phyloP scores from a whole-genome alignment of 1,284 basidiomycete species.

The Cryptococcus floricola region DNA sequence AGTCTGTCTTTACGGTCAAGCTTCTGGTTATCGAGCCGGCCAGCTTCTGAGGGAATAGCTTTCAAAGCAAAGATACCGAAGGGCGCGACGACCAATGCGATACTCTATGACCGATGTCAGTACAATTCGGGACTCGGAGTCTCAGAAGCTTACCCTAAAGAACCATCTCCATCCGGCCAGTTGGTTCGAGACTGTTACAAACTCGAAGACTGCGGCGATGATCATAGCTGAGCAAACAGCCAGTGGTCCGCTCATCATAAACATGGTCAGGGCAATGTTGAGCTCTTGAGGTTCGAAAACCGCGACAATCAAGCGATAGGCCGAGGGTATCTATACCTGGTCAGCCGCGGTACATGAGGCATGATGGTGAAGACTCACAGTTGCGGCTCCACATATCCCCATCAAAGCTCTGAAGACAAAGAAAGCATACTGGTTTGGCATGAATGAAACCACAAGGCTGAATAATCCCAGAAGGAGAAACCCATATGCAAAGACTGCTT shows the following conservation, averaged over 20 bases:
- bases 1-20: conserved; percentile 16
- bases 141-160: conserved; percentile 31
- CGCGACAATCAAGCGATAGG: conserved; percentile 42
- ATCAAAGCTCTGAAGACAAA: conserved; percentile 36
- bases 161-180: conserved; percentile 47
- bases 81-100: conserved; percentile 25
- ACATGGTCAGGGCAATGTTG: conserved; percentile 37
- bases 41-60: conserved; percentile 26
- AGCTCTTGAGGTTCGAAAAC: conserved; percentile 37
- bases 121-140: background rate
- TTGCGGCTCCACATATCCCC: conserved; percentile 32
- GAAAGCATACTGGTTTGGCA: conserved; percentile 34
- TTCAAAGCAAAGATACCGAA: conserved; percentile 20
- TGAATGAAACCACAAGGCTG: conserved; percentile 37
- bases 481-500: conserved; percentile 19
- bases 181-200: conserved; percentile 43
- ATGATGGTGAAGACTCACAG: conserved; percentile 31
- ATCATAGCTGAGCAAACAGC: conserved; percentile 40
- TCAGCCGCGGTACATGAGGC: conserved; percentile 28
- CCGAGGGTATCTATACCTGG: conserved; percentile 30
- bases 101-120: conserved; percentile 1
- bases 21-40: conserved; percentile 14
- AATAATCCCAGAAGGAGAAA: conserved; percentile 24
- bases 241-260: conserved; percentile 42
- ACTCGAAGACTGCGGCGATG: conserved; percentile 41